Evolutionary conservation across 2,329 filamentous ascomycete species (phyloP).

Genomic region (Macrophomina tecta): DNA sequence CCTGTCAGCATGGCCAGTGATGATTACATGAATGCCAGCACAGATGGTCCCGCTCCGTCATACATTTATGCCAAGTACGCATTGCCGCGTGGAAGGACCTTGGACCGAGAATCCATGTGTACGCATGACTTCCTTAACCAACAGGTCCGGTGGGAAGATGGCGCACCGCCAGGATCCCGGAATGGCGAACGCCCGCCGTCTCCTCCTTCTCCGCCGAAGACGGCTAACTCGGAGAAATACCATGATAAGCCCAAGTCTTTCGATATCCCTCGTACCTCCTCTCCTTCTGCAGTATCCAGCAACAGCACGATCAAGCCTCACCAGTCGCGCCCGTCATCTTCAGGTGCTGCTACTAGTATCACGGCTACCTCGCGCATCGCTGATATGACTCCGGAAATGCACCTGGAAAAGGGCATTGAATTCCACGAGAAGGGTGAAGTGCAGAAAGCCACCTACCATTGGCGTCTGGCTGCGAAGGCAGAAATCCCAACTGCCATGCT

Average conservation of each 20-base stretch:
- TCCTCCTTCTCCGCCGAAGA: constrained; percentile 48
- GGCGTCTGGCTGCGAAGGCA: constrained; percentile 84
- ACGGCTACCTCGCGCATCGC: constrained; percentile 50
- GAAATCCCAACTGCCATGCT: constrained; percentile 94
- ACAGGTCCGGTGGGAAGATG: constrained; percentile 67
- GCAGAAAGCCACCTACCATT: constrained; percentile 94
- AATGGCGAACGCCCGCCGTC: constrained; percentile 41
- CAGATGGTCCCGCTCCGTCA: constrained; percentile 64
- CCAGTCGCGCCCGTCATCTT: constrained; percentile 16
- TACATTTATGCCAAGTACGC: constrained; percentile 88
- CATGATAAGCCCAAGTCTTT: constrained; percentile 32
- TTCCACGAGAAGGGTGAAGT: constrained; percentile 86
- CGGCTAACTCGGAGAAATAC: constrained; percentile 28
- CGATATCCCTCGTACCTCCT: constrained; percentile 32
- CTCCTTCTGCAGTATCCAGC: constrained; percentile 48
- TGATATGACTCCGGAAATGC: constrained; percentile 83
- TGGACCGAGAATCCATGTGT: constrained; percentile 65
- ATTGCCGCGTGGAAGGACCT: constrained; percentile 79
- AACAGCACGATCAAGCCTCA: constrained; percentile 51
- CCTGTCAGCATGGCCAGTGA: constrained; percentile 77
- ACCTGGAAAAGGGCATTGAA: constrained; percentile 87
- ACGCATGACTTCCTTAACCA: constrained; percentile 47
- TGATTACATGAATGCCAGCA: constrained; percentile 64
- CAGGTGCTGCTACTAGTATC: constrained; percentile 21
- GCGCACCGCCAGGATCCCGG: constrained; percentile 28